A percentile compares a stretch with the other conserved stretches of the same genome.
Conservation (phyloP, 140 eudicot species). For the Senecio squalidus region DNA sequence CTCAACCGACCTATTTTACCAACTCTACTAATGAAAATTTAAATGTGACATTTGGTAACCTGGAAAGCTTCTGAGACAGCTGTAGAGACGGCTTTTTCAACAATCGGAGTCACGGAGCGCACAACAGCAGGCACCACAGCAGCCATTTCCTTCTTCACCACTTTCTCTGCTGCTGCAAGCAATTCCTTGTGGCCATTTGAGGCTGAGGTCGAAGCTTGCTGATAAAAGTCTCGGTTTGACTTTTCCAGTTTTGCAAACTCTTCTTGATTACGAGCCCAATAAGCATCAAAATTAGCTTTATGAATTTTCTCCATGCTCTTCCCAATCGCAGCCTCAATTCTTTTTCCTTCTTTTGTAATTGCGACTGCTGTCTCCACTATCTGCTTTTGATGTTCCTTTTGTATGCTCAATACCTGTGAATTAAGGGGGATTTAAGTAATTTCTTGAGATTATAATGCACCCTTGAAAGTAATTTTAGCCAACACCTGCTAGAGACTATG, state of each 20-base stretch:
- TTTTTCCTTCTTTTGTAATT: conserved; percentile 79
- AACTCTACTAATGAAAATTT: neutral
- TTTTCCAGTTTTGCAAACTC: conserved; percentile 77
- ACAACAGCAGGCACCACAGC: conserved; percentile 62
- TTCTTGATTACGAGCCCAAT: conserved; percentile 83
- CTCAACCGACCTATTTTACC: neutral
- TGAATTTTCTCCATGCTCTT: conserved; percentile 58
- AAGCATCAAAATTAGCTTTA: conserved; percentile 73
- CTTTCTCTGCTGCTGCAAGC: conserved; percentile 52
- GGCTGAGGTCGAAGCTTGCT: conserved; percentile 45
- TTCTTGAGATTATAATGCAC: neutral
- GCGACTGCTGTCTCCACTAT: conserved; percentile 43
- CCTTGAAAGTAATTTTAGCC: neutral
- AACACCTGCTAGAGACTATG: neutral
- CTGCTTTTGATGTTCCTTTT: conserved; percentile 79
- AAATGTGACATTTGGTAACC: conserved; percentile 33
- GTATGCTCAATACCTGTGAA: conserved; percentile 48
- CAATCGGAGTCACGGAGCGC: conserved; percentile 47
- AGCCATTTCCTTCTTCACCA: conserved; percentile 65
- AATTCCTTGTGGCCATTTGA: conserved; percentile 62
- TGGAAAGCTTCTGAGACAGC: conserved; percentile 73
- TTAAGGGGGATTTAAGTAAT: neutral
- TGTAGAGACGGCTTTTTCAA: conserved; percentile 69
- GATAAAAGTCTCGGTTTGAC: conserved; percentile 53
- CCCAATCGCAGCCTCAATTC: conserved; percentile 77